A percentile compares a stretch with the other conserved stretches of the same genome.
Evolutionary conservation across 495 filamentous ascomycete species (phyloP).

Genomic region (Bathelium albidoporum): DNA sequence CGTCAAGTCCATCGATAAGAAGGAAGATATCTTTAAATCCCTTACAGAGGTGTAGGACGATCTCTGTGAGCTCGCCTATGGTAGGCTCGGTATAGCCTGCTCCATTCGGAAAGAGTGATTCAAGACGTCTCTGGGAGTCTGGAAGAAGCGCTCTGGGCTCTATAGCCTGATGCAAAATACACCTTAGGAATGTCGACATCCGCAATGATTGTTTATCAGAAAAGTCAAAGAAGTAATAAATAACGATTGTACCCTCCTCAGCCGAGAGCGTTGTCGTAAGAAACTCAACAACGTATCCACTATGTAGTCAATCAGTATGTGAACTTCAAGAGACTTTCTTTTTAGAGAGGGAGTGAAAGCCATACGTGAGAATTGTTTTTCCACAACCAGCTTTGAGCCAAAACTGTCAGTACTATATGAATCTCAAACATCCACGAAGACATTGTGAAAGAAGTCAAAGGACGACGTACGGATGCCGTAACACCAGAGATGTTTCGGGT

Average conservation of each 20-base stretch:
- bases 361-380: constrained; percentile 24
- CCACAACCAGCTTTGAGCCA: constrained; percentile 20
- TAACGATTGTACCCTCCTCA: background rate
- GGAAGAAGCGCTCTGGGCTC: background rate
- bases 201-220: background rate
- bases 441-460: constrained; percentile 1
- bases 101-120: background rate
- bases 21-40: constrained; percentile 15
- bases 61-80: background rate
- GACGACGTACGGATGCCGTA: constrained; percentile 15
- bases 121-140: background rate
- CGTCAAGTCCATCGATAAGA: constrained; percentile 24
- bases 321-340: background rate
- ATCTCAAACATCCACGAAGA: too few species aligned
- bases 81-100: background rate
- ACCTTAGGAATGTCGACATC: background rate
- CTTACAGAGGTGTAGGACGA: background rate
- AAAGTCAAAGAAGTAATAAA: background rate
- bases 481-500: constrained; percentile 12
- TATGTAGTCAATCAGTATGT: background rate
- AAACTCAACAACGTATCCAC: background rate
- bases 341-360: background rate
- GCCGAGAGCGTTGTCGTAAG: background rate
- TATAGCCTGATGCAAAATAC: background rate
- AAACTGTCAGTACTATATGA: constrained; percentile 2